These are phyloP conservation scores for Ganoderma sp. DNA, from an alignment of 1,284 basidiomycete species.

Conservation along the genomic window DNA sequence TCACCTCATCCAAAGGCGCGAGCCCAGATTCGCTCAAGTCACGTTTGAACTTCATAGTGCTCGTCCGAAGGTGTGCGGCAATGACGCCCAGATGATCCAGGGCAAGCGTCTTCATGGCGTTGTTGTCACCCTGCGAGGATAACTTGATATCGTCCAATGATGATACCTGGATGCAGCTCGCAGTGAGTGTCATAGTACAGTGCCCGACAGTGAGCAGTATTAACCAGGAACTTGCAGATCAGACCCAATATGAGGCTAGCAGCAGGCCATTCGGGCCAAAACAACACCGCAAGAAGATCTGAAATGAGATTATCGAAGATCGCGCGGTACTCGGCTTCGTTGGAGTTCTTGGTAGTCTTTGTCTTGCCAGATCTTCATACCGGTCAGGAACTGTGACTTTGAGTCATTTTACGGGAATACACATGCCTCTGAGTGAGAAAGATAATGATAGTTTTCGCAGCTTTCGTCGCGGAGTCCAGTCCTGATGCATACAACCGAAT, in stretches of 20 bases:
- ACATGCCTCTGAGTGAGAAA: constrained; percentile 77
- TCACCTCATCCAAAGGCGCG: constrained; percentile 72
- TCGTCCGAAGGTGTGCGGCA: constrained; percentile 78
- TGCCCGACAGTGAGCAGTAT: constrained; percentile 21
- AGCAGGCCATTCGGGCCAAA: constrained; percentile 97
- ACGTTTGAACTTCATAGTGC: constrained; percentile 55
- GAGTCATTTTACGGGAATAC: background rate
- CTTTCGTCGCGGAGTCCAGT: constrained; percentile 81
- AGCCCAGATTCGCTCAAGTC: constrained; percentile 40
- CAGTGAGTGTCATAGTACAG: background rate
- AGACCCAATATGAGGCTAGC: constrained; percentile 82
- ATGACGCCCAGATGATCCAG: constrained; percentile 94
- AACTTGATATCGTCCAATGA: constrained; percentile 84
- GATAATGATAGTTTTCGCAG: constrained; percentile 82
- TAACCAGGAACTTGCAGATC: constrained; percentile 84
- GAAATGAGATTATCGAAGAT: constrained; percentile 91
- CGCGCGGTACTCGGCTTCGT: constrained; percentile 88
- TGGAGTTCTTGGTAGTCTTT: constrained; percentile 85
- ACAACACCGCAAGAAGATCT: constrained; percentile 88
- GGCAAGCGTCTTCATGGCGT: constrained; percentile 85
- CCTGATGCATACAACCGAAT: constrained; percentile 68
- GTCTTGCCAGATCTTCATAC: constrained; percentile 70
- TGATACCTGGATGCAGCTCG: constrained; percentile 55
- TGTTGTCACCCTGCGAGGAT: constrained; percentile 67
- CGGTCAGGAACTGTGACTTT: constrained; percentile 6